Conservation (phyloP, 2,329 filamentous ascomycete species). For the Phaeosphaeriaceae sp. region DNA sequence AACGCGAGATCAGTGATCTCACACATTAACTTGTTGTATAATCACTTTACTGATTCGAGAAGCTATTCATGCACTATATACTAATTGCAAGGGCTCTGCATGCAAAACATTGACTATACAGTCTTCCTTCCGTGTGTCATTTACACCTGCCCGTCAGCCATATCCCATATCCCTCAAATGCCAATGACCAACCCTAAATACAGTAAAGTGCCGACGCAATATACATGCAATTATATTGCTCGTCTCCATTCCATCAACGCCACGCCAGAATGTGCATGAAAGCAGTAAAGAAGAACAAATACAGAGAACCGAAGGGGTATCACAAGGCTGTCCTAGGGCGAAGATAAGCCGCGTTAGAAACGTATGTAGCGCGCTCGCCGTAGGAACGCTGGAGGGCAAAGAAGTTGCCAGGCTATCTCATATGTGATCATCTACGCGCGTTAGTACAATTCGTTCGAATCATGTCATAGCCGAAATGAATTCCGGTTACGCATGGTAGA, state of each 20-base stretch:
- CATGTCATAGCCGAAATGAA: neutral
- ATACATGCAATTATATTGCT: neutral
- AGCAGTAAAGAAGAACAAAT: neutral
- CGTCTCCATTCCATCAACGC: neutral
- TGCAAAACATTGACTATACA: neutral
- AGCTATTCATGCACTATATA: neutral
- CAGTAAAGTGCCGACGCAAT: neutral
- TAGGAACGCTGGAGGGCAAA: neutral
- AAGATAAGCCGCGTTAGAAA: neutral
- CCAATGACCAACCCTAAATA: neutral
- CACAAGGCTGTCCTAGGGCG: neutral
- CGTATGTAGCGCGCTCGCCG: neutral
- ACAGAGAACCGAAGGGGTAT: neutral
- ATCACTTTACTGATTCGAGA: neutral
- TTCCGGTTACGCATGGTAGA: neutral
- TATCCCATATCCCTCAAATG: neutral
- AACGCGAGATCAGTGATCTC: too few species aligned
- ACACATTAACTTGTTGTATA: too few species aligned
- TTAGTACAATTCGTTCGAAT: neutral
- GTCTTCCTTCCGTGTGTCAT: neutral
- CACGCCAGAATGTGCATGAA: constrained; percentile 4
- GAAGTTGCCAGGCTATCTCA: neutral
- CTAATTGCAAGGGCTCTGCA: neutral
- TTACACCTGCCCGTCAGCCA: neutral
- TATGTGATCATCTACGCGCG: neutral